Conservation (phyloP, 2,329 filamentous ascomycete genomes). For the Ophiocordyceps camponoti-rufipedis region DNA sequence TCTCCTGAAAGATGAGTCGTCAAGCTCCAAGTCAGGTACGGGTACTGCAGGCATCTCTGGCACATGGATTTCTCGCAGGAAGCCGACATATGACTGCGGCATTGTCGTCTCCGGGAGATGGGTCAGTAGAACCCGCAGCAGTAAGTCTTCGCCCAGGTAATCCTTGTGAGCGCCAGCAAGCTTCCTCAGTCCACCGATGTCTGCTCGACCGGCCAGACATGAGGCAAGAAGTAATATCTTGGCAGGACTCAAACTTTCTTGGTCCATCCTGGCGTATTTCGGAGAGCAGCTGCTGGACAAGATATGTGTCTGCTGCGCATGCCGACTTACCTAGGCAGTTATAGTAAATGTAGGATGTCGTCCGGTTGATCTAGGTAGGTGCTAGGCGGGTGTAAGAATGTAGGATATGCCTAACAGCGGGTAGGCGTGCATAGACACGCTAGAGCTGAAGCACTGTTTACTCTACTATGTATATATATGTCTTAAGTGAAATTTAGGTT, state of each 20-base stretch:
- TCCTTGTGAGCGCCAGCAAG: constrained; percentile 38
- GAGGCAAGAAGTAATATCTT: constrained; percentile 58
- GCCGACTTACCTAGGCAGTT: no score
- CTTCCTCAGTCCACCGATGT: constrained; percentile 42
- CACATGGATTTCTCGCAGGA: constrained; percentile 38
- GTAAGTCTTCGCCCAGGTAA: constrained; percentile 42
- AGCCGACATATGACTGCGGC: constrained; percentile 41
- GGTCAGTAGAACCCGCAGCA: constrained; percentile 57
- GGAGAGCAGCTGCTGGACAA: no score
- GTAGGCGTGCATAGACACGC: no score
- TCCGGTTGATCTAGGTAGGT: no score
- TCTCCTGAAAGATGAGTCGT: constrained; percentile 34
- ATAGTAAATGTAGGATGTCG: no score
- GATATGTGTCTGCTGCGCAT: no score
- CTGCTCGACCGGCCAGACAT: constrained; percentile 46
- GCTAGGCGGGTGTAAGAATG: no score
- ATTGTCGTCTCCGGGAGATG: constrained; percentile 56
- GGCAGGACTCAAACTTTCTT: constrained; percentile 31
- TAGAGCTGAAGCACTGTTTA: no score
- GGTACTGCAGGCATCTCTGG: constrained; percentile 20
- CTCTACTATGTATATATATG: no score
- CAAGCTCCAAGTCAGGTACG: constrained; percentile 25
- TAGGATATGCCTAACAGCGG: no score
- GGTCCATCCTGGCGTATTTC: no score
- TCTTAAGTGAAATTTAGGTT: no score